Conservation (phyloP, 805 yeast genomes). For the Helenozyma baotianmanensis region DNA sequence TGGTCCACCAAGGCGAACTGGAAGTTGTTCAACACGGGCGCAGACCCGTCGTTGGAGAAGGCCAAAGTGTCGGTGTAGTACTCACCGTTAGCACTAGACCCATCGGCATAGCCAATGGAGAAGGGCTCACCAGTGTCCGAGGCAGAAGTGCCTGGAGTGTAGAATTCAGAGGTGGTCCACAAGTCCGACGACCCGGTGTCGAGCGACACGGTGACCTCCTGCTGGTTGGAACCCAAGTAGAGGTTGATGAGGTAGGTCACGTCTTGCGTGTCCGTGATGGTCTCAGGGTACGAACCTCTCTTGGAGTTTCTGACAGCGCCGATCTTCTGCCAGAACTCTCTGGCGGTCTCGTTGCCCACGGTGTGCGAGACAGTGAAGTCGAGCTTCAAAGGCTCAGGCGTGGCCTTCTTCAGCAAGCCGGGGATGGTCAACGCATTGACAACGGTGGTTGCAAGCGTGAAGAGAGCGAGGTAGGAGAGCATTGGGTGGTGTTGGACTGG, state of each 20-base stretch:
- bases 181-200: conserved; percentile 43
- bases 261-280: conserved; percentile 4
- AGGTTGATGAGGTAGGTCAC: conserved; percentile 6
- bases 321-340: conserved; percentile 1
- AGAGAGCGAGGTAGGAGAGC: no score
- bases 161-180: conserved; percentile 25
- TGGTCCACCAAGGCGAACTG: conserved; percentile 9
- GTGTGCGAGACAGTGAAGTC: conserved; percentile 7
- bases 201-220: conserved; percentile 27
- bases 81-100: conserved; percentile 5
- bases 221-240: conserved; percentile 23
- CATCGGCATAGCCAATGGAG: conserved; percentile 7
- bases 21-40: conserved; percentile 5
- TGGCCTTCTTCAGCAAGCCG: not conserved
- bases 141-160: conserved; percentile 3
- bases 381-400: conserved; percentile 7
- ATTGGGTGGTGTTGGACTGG: no score
- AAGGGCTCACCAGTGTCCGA: conserved; percentile 6
- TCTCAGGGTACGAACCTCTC: conserved; percentile 6
- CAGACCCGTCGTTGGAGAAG: conserved; percentile 1
- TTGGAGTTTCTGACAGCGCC: not conserved
- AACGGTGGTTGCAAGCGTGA: conserved; percentile 2
- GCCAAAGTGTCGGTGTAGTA: conserved; percentile 9
- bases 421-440: conserved; percentile 3
- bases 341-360: conserved; percentile 1